phyloP scores from a whole-genome alignment of 2,329 filamentous ascomycete genomes.

The Fusarium citri region DNA sequence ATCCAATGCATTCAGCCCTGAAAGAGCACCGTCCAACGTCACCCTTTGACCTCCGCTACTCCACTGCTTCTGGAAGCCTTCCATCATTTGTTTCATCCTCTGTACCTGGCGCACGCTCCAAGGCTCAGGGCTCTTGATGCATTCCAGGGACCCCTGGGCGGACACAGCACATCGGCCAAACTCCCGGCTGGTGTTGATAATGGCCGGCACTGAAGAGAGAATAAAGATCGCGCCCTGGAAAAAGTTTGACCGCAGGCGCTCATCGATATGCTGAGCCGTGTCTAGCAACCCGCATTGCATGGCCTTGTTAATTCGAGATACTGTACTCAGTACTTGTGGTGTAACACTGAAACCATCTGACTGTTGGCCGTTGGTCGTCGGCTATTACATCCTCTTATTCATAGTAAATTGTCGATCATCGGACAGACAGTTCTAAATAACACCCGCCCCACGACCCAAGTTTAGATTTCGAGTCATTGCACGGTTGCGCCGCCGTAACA shows the following conservation, averaged over 20 bases:
- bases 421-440: slow-evolving; percentile 16
- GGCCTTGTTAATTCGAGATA: no score
- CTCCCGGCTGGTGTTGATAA: slow-evolving; percentile 38
- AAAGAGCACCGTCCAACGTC: slow-evolving; percentile 29
- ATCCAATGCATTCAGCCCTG: slow-evolving; percentile 42
- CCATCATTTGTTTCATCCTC: slow-evolving; percentile 46
- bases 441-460: slow-evolving; percentile 24
- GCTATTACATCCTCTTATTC: slow-evolving; percentile 4
- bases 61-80: slow-evolving; percentile 49
- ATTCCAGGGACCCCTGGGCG: slow-evolving; percentile 33
- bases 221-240: neutral
- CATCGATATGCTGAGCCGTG: no score
- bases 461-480: slow-evolving; percentile 33
- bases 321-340: neutral
- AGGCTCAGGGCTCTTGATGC: slow-evolving; percentile 15
- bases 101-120: slow-evolving; percentile 39
- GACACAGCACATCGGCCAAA: slow-evolving; percentile 27
- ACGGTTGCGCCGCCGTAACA: slow-evolving; percentile 24
- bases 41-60: slow-evolving; percentile 12
- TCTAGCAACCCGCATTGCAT: no score
- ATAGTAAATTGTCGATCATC: slow-evolving; percentile 28
- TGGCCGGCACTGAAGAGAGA: slow-evolving; percentile 9
- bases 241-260: no score
- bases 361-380: neutral
- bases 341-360: neutral